Conservation (phyloP, 345 rosid genomes). For the Trapa incisa region DNA sequence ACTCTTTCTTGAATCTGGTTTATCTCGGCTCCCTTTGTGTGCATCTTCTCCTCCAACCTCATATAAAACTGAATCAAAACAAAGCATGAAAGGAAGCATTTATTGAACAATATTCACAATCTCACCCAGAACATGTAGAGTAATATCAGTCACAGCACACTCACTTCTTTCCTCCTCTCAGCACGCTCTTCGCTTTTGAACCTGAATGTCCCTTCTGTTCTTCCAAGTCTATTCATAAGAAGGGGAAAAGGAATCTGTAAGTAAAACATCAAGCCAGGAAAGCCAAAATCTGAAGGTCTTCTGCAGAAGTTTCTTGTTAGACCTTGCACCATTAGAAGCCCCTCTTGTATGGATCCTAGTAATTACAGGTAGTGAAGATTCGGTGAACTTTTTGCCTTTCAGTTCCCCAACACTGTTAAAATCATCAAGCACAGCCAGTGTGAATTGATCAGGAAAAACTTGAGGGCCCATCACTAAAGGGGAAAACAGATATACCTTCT, state of each 20-base stretch:
- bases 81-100: slow-evolving; percentile 4
- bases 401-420: slow-evolving; percentile 34
- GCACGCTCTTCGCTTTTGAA: slow-evolving; percentile 67
- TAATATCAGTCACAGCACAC: slow-evolving; percentile 6
- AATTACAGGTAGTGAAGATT: slow-evolving; percentile 22
- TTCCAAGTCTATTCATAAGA: slow-evolving; percentile 27
- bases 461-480: slow-evolving; percentile 9
- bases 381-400: slow-evolving; percentile 29
- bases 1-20: slow-evolving; percentile 52
- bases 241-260: not conserved
- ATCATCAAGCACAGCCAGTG: slow-evolving; percentile 5
- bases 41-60: slow-evolving; percentile 68
- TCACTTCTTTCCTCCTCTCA: slow-evolving; percentile 74
- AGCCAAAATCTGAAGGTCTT: not conserved
- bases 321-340: slow-evolving; percentile 41
- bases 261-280: not conserved
- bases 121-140: not conserved
- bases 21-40: slow-evolving; percentile 58
- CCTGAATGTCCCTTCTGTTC: slow-evolving; percentile 25
- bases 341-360: slow-evolving; percentile 28
- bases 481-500: slow-evolving; percentile 32
- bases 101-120: not conserved
- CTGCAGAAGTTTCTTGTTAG: slow-evolving; percentile 1
- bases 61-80: slow-evolving; percentile 34
- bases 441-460: not conserved